A percentile compares a stretch with the other conserved stretches of the same genome.
phyloP scores from a whole-genome alignment of 2,329 filamentous ascomycete genomes.

The Penicillium sp. region DNA sequence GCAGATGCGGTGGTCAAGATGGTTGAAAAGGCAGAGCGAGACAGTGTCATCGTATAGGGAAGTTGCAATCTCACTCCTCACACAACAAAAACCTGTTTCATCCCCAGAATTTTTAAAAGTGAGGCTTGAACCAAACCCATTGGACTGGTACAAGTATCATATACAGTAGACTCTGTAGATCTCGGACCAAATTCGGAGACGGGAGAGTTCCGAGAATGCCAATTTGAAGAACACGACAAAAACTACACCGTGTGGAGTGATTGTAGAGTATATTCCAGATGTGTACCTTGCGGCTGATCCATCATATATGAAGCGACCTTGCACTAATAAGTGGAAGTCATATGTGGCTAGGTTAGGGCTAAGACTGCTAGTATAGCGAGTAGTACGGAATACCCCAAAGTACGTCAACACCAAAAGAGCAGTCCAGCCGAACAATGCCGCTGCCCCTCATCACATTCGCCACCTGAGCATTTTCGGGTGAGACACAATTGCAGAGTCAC shows the following conservation, averaged over 20 bases:
- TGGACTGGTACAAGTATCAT: too few species aligned
- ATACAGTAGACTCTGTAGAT: background rate
- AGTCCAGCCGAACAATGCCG: background rate
- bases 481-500: background rate
- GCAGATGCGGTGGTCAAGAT: constrained; percentile 38
- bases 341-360: too few species aligned
- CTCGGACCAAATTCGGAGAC: background rate
- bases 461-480: background rate
- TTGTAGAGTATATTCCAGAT: too few species aligned
- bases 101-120: too few species aligned
- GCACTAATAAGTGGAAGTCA: too few species aligned
- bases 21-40: constrained; percentile 35
- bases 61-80: background rate
- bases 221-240: too few species aligned
- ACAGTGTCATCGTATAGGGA: constrained; percentile 27
- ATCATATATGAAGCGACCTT: too few species aligned
- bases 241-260: too few species aligned
- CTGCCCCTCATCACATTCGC: background rate
- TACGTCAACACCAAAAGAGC: background rate
- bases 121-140: too few species aligned
- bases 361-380: too few species aligned
- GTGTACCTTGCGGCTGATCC: too few species aligned
- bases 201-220: background rate
- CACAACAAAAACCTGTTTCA: background rate
- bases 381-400: background rate